Conservation (phyloP, 2,329 filamentous ascomycete species). For the Penicillium crustosum region DNA sequence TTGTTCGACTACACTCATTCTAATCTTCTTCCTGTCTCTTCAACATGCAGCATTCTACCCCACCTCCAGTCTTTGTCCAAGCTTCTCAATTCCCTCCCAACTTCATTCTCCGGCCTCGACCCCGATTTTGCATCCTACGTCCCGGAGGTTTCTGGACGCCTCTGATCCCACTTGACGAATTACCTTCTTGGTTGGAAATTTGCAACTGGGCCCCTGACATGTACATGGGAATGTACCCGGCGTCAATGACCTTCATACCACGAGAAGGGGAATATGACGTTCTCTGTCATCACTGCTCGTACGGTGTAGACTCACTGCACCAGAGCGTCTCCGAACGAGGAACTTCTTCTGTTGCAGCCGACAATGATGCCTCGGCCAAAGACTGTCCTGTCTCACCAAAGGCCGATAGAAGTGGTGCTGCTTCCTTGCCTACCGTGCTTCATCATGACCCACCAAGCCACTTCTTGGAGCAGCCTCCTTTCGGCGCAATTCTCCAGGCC, state of each 20-base stretch:
- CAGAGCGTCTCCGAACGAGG: constrained; percentile 27
- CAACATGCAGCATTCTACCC: constrained; percentile 13
- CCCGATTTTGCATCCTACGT: constrained; percentile 43
- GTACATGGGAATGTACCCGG: constrained; percentile 25
- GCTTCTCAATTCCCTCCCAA: neutral
- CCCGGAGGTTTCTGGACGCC: constrained; percentile 38
- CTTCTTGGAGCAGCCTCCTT: constrained; percentile 19
- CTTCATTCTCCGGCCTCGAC: constrained; percentile 26
- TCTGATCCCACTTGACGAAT: constrained; percentile 46
- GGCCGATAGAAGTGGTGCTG: neutral
- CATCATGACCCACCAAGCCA: neutral
- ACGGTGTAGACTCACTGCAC: constrained; percentile 23
- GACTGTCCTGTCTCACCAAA: neutral
- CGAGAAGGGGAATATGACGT: constrained; percentile 38
- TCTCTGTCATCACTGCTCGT: constrained; percentile 33
- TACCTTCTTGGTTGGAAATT: constrained; percentile 40
- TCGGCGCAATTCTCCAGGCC: constrained; percentile 16
- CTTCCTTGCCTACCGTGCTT: neutral
- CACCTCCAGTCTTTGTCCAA: neutral
- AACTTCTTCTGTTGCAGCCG: constrained; percentile 6
- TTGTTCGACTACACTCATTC: constrained; percentile 5
- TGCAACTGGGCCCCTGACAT: constrained; percentile 27
- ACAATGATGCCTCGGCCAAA: neutral
- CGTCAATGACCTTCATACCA: constrained; percentile 22
- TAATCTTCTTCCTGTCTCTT: neutral